phyloP scores from a whole-genome alignment of 768 basidiomycete species.

The Leccinellum rugosiceps region DNA sequence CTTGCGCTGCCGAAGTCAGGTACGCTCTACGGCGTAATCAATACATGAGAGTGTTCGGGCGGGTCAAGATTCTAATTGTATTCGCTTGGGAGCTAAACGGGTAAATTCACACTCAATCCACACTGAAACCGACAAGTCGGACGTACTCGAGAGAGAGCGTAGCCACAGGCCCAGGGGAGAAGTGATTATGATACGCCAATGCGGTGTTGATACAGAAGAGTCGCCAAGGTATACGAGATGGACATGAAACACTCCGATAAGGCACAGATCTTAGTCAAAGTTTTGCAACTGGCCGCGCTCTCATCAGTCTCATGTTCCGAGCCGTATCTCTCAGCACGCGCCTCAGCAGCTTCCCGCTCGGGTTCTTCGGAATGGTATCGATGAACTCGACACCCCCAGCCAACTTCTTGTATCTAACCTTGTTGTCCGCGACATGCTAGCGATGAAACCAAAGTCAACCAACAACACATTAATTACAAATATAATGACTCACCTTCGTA shows the following conservation, averaged over 20 bases:
- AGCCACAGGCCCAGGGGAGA: not conserved
- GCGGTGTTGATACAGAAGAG: not conserved
- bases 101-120: not conserved
- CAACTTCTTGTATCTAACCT: constrained; percentile 58
- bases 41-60: not conserved
- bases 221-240: not conserved
- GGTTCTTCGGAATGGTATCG: constrained; percentile 63
- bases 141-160: not conserved
- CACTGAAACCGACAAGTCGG: not conserved
- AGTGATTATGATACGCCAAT: constrained; percentile 10
- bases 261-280: constrained; percentile 20
- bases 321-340: constrained; percentile 54
- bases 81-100: not conserved
- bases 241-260: not conserved
- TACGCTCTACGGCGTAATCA: not conserved
- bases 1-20: not conserved
- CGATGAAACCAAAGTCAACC: not conserved
- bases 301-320: constrained; percentile 16
- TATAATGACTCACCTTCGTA: constrained; percentile 44
- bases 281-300: constrained; percentile 18
- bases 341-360: constrained; percentile 64
- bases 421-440: constrained; percentile 58
- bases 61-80: not conserved
- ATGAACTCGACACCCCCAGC: constrained; percentile 62
- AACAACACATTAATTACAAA: not conserved